Evolutionary conservation across 2,329 filamentous ascomycete species (phyloP), one percentile per base, ranked within the genome.

Genomic region (Colletotrichum limetticola): DNA sequence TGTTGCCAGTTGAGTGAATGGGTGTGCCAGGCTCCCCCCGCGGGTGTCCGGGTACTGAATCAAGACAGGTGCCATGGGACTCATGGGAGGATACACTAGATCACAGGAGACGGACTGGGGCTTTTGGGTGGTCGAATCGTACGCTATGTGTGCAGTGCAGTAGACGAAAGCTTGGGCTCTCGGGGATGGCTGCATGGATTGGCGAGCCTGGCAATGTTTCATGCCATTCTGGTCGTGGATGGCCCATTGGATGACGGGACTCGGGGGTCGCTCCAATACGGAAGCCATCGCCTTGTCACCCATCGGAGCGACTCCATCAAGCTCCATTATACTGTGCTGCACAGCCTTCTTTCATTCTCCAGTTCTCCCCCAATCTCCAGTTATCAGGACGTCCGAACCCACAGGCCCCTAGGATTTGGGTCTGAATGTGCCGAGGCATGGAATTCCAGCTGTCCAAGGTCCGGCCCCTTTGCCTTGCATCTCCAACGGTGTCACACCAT

Each of bases 281-380:
- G 70, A 72, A 72, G 70, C 37, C 66, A 69, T 72, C 58, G 53
- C 66, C 64, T 32, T 49, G 22, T 67, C 59, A 26, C 53, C 69
- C 66, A 61, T 70, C 66, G 55, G 70, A 72, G 70, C 46, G 32
- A 70, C 70, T 70, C 70, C 70, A 61, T 60, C 16, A 22, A 65
- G 35, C 59, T 55, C 66, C 70, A 70, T 64, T 53, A 52, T 37
- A 32, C 66, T 64, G 53, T 59, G 66, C 59, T 72, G 69, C 69
- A 72, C 69, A 53, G 69, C 69, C 69, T 61, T 68, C 69, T 49
- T 69, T 59, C 30, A 52, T 57, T 55, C 30, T 35, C 30, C 32
- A 65, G 24, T 56, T 19, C 46, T 53, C 46, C 37, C 37, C 16
- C 37, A 8, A 19, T 42, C 37, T 16, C 37, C 46, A n/a, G 12